Conservation (phyloP, 2,329 filamentous ascomycete genomes). For the Albifimbria verrucaria region DNA sequence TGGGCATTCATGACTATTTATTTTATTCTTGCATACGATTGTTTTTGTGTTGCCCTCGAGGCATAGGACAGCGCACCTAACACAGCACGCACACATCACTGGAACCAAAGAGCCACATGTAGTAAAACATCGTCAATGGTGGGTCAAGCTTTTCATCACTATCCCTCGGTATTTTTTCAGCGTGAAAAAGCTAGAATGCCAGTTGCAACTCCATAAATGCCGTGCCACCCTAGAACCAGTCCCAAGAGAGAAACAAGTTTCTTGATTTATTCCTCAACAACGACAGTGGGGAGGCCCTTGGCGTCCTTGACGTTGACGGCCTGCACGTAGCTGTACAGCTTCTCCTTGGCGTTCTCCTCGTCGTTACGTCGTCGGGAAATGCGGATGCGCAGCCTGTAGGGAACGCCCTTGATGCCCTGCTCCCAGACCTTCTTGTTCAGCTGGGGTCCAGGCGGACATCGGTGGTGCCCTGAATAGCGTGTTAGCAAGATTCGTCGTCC, state of each 20-base stretch:
- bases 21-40: not conserved
- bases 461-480: constrained; percentile 70
- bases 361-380: constrained; percentile 99
- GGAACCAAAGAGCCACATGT: not conserved
- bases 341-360: constrained; percentile 99
- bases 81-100: not conserved
- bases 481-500: constrained; percentile 14
- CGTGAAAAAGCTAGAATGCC: constrained; percentile 41
- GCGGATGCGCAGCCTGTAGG: constrained; percentile 94
- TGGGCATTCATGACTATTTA: not conserved
- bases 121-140: not conserved
- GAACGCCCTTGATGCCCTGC: constrained; percentile 96
- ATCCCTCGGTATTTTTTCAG: constrained; percentile 33
- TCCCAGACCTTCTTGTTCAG: constrained; percentile 99
- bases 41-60: no score
- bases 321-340: constrained; percentile 99
- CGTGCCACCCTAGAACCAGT: constrained; percentile 41
- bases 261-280: constrained; percentile 69
- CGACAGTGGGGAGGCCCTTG: constrained; percentile 92
- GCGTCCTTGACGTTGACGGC: constrained; percentile 99
- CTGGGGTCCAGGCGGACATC: constrained; percentile 97
- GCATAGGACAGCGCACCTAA: no score
- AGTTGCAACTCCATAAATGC: constrained; percentile 44
- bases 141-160: constrained; percentile 29
- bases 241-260: constrained; percentile 30